A percentile compares a stretch with the other conserved stretches of the same genome.
These are phyloP conservation scores for Hymenoscyphus albidus DNA, from an alignment of 2,329 filamentous ascomycete genomes.

Conservation along the genomic window DNA sequence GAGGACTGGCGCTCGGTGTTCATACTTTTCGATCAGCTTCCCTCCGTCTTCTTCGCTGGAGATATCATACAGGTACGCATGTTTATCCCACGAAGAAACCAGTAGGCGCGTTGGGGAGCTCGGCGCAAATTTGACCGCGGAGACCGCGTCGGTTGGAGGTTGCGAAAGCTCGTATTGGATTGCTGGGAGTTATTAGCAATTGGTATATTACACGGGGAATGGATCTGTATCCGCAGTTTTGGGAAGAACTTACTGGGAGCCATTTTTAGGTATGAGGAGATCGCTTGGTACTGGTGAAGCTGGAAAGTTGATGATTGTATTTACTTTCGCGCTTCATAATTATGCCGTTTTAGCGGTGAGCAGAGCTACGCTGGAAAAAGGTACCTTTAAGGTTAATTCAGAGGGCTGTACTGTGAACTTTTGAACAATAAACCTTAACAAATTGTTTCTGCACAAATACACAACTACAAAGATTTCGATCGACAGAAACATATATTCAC, in stretches of 20 bases:
- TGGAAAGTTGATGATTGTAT: not conserved
- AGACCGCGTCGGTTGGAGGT: slow-evolving; percentile 83
- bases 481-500: not conserved
- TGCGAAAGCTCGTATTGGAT: slow-evolving; percentile 79
- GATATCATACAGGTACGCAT: slow-evolving; percentile 85
- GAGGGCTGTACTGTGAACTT: not conserved
- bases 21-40: slow-evolving; percentile 66
- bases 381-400: not conserved
- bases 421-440: not conserved
- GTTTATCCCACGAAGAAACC: slow-evolving; percentile 93
- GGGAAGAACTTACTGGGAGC: slow-evolving; percentile 39
- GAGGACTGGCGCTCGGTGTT: slow-evolving; percentile 80
- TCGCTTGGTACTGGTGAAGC: not conserved
- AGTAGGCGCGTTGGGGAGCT: slow-evolving; percentile 69
- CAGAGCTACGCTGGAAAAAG: not conserved
- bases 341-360: slow-evolving; percentile 4
- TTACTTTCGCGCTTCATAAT: slow-evolving; percentile 6
- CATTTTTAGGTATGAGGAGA: slow-evolving; percentile 29
- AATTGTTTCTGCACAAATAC: not conserved
- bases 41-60: slow-evolving; percentile 49
- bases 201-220: slow-evolving; percentile 10
- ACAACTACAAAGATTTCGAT: not conserved
- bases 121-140: slow-evolving; percentile 80
- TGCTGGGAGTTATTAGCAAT: slow-evolving; percentile 38
- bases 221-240: not conserved